Conservation (phyloP, 805 yeast species). For the Suhomyces prunicola region DNA sequence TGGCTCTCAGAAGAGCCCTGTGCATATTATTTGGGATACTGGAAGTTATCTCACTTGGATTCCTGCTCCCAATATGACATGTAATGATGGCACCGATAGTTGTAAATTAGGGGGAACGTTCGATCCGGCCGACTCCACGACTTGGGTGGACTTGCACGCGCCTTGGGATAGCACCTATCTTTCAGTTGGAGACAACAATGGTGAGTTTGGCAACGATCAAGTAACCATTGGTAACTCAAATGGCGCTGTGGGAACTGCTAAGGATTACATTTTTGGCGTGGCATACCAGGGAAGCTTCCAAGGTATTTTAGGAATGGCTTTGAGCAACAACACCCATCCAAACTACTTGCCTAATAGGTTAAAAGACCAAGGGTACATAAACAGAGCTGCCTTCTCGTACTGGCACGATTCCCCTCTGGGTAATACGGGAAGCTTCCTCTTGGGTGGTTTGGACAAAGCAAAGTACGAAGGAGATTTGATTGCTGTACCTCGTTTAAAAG, state of each 20-base stretch:
- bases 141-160: not conserved
- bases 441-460: slow-evolving; percentile 19
- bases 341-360: slow-evolving; percentile 10
- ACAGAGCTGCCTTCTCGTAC: slow-evolving; percentile 9
- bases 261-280: not conserved
- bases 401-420: slow-evolving; percentile 9
- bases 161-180: not conserved
- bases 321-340: not conserved
- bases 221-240: not conserved
- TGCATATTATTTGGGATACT: not conserved
- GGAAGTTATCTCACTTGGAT: not conserved
- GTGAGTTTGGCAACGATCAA: not conserved
- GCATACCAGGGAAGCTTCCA: not conserved
- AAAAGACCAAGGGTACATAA: slow-evolving; percentile 9
- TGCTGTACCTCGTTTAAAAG: slow-evolving; percentile 7
- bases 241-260: not conserved
- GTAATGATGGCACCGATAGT: not conserved
- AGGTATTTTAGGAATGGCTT: not conserved
- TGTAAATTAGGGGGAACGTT: not conserved
- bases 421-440: slow-evolving; percentile 13
- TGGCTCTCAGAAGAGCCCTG: not conserved
- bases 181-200: not conserved
- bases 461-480: slow-evolving; percentile 12
- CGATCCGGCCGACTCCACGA: not conserved
- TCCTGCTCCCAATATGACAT: not conserved